phyloP scores from a whole-genome alignment of 139 green algal genomes.

The Cymbomonas tetramitiformis region DNA sequence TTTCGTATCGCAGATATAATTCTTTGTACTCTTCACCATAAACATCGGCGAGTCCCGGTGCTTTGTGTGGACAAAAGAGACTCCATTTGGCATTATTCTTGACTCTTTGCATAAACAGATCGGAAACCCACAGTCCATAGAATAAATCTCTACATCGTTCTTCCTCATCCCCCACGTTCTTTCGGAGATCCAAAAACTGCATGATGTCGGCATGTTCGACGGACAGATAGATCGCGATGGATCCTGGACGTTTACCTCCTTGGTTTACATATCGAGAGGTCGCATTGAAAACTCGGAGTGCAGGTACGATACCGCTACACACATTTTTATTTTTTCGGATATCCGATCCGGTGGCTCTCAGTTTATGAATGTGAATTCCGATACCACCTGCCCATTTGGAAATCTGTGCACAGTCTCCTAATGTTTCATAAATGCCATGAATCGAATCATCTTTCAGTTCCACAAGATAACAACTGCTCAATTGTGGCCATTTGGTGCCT shows the following conservation, averaged over 20 bases:
- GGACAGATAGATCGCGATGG: constrained; percentile 83
- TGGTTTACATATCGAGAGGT: constrained; percentile 83
- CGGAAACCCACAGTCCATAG: constrained; percentile 90
- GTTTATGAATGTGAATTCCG: constrained; percentile 89
- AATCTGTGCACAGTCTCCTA: constrained; percentile 97
- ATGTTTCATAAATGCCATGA: constrained; percentile 96
- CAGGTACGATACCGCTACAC: constrained; percentile 93
- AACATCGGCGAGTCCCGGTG: constrained; percentile 75
- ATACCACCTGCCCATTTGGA: constrained; percentile 90
- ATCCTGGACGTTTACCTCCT: constrained; percentile 87
- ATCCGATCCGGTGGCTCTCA: constrained; percentile 79
- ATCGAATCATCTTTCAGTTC: constrained; percentile 87
- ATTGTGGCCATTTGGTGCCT: constrained; percentile 70
- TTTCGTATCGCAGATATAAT: constrained; percentile 66
- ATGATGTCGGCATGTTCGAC: constrained; percentile 95
- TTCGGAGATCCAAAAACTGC: constrained; percentile 91
- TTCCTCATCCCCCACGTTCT: constrained; percentile 98
- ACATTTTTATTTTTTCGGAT: constrained; percentile 96
- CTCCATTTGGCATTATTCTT: constrained; percentile 72
- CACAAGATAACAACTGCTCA: constrained; percentile 88
- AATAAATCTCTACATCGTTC: constrained; percentile 85
- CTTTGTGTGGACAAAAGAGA: constrained; percentile 96
- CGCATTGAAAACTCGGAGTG: constrained; percentile 98
- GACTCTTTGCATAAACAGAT: constrained; percentile 78
- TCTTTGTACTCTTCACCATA: constrained; percentile 86